Evolutionary conservation across 441 rosid genomes (phyloP).

Genomic region (Bruguiera hainesii): DNA sequence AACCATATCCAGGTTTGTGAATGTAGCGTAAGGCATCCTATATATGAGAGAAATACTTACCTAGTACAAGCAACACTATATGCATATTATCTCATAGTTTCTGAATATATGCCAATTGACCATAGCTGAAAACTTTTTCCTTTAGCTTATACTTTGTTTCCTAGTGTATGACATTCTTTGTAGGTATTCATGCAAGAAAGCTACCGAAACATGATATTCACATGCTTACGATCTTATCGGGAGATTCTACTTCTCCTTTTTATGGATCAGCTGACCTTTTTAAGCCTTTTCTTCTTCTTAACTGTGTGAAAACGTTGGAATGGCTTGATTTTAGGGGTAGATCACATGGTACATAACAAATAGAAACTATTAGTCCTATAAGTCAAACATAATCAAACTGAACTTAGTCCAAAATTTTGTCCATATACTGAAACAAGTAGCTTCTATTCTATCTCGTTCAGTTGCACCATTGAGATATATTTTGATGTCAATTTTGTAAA

Average conservation of each 20-base stretch:
- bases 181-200: neutral
- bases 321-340: too few relatives aligned
- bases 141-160: neutral
- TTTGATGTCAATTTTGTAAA: too few relatives aligned
- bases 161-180: neutral
- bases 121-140: neutral
- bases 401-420: too few relatives aligned
- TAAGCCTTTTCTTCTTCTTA: too few relatives aligned
- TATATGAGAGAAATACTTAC: neutral
- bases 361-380: too few relatives aligned
- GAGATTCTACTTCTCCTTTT: neutral
- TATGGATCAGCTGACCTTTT: neutral
- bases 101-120: neutral
- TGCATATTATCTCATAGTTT: neutral
- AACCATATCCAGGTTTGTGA: conserved; percentile 58
- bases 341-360: too few relatives aligned
- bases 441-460: too few relatives aligned
- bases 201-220: neutral
- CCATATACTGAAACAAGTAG: too few relatives aligned
- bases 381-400: too few relatives aligned
- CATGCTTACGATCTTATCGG: neutral
- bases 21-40: conserved; percentile 10
- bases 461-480: too few relatives aligned
- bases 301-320: too few relatives aligned
- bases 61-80: neutral